Base-by-base conservation (phyloP, 257 asterid genomes). In the Gentiana macrophylla region DNA sequence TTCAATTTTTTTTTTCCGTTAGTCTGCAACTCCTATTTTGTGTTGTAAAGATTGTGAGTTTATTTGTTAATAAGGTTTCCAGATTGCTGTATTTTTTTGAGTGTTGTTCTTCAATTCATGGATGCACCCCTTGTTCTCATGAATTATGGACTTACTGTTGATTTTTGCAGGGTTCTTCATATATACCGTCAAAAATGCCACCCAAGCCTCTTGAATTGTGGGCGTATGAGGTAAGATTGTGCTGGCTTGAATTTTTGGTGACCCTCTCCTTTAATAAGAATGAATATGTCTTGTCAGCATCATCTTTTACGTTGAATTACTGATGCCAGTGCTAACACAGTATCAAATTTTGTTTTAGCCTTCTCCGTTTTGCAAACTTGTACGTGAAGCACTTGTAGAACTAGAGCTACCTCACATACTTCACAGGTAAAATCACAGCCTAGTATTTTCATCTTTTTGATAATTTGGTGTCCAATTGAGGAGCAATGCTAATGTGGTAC, bases 321-420 rank as follows among this genome's bases (percentile, higher is more conserved):
- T 41, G 46, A 41, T 41, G 6, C 46, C 8, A 38, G 44, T 38
- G 46, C 46, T 41, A 41, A 41, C 46, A 35, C 51, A 2, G 52
- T 56, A 9, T 49, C 24, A 37, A 51, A 32, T 73, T 57, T 46
- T 50, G 4, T 66, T 70, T 46, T 80, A 91, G 98, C 80, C 88
- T 63, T 91, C 96, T 13, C 96, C 98, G 7, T 83, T 91, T 64
- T 85, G 95, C 84, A 87, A 87, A 83, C 80, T 87, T 68, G 98
- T 87, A 2, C 89, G 94, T 5, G 97, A 91, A 80, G 76, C 68
- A 47, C 94, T 91, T 32, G 94, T 87, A 55, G 97, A 91, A 73
- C 67, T 87, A 60, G 96, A 87, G 81, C 85, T 87, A 51, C 97
- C 95, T 71, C 98, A 87, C 78, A 78, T 83, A 76, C 86, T 77